Base-by-base conservation (phyloP, 2,329 filamentous ascomycete species). In the Xylariaceae sp. region DNA sequence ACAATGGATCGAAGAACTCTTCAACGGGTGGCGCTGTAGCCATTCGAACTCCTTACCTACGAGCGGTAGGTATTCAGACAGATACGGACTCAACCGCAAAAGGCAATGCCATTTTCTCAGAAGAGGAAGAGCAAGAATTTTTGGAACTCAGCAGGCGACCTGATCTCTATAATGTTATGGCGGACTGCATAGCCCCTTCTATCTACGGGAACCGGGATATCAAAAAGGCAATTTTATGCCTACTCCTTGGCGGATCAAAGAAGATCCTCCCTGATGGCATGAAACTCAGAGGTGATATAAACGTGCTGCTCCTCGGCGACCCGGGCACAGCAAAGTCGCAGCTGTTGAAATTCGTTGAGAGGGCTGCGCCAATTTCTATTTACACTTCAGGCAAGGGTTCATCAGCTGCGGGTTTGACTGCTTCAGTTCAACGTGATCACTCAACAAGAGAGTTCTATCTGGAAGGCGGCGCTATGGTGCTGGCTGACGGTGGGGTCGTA, bases 351-450 rank as follows among this genome's bases (percentile, higher is more conserved):
- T 99, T 97, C 68, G 94, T 97, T 5, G 92, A 97, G 70, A 96
- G 96, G 71, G 93, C 90, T 6, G 90, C 94, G 1, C 94, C 94
- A 2, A 97, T 97, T 58, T 93, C 94, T 32, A 97, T 99, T 64
- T 99, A 99, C 77, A 99, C 94, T 0, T 99, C 94, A 4, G 94
- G 94, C 64, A 99, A 99, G 74, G 94, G 94, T 62, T 97, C 94
- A 1, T 97, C 93, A 1, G 94, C 94, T 15, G 94, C 94, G 40
- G 94, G 94, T 92, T 78, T 99, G 60, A 99, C 94, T 15, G 94
- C 94, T 0, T 97, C 94, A 0, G 94, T 99, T 1, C 94, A 99
- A 66, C 86, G 94, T 53, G 94, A 99, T 67, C 87, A 90, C 11
- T 89, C 87, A 11, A 97, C 93, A 0, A 84, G 94, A 45, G 94